Percentiles rank a stretch among this genome's conserved stretches.
Evolutionary conservation across 2,329 filamentous ascomycete species (phyloP).

Genomic region (Fusarium proliferatum): DNA sequence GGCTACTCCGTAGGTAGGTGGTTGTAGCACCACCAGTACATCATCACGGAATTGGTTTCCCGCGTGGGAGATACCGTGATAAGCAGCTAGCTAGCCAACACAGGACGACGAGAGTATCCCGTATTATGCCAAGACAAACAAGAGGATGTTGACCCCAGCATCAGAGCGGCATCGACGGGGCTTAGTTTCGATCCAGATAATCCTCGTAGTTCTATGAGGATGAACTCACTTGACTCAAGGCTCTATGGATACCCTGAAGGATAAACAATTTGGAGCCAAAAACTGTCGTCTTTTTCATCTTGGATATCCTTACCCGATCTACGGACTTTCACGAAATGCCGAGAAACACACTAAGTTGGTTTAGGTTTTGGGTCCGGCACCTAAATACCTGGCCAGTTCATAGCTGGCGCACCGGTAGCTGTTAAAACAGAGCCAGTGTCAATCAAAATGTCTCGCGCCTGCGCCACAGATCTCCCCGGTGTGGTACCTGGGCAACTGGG

Average conservation of each 20-base stretch:
- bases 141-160: slow-evolving; percentile 12
- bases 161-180: slow-evolving; percentile 24
- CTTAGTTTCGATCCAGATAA: slow-evolving; percentile 4
- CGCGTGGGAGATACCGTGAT: slow-evolving; percentile 11
- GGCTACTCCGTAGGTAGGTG: neutral
- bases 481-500: slow-evolving; percentile 11
- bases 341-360: slow-evolving; percentile 26
- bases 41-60: slow-evolving; percentile 29
- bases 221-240: slow-evolving; percentile 11
- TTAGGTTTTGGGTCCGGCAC: slow-evolving; percentile 19
- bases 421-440: slow-evolving; percentile 8
- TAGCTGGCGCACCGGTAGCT: slow-evolving; percentile 13
- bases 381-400: slow-evolving; percentile 14
- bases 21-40: neutral
- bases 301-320: slow-evolving; percentile 28
- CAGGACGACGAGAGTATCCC: slow-evolving; percentile 5
- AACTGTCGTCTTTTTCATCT: slow-evolving; percentile 6
- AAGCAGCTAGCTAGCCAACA: slow-evolving; percentile 20
- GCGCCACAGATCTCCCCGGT: slow-evolving; percentile 32
- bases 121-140: slow-evolving; percentile 21
- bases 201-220: neutral
- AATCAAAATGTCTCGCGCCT: slow-evolving; percentile 10
- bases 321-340: slow-evolving; percentile 27
- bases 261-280: neutral
- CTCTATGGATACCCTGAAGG: neutral